Evolutionary conservation across 148 eudicot genomes (phyloP), one percentile per base, ranked within the genome.

Genomic region (Nepenthes mirabilis): DNA sequence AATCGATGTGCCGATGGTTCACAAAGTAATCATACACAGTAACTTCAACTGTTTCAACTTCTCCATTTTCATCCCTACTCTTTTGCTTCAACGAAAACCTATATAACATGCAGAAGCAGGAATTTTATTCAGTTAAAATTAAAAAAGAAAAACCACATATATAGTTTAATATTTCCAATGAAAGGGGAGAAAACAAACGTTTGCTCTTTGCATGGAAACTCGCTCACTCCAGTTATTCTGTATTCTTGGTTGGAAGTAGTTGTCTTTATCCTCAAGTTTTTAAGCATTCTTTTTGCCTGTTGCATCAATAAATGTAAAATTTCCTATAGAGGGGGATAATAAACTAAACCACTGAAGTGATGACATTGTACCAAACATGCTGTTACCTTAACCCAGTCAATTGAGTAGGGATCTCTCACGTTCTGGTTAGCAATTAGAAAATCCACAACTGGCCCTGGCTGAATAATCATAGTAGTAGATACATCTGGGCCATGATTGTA

Each of bases 11-110:
- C 47, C 96, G 91, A 47, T 73, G 34, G 32, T 86, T 86, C 1
- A 85, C 90, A 66, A 86, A 93, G 62, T 93, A 93, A 51, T 93
- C 95, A 70, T 83, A 83, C 2, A 93, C 91, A 11, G 98, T 86
- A 11, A 86, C 70, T 77, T 93, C 98, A 8, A 51, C 9, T 0
- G 71, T 67, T 36, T 79, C 82, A 33, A 34, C 62, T 63, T 85
- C 94, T 50, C 80, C 90, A 72, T 78, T 74, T 14, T 70, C 83
- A 52, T 80, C 77, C 14, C 73, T 75, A 33, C 62, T 66, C 52
- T 73, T 80, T 66, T 81, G 87, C 83, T 86, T 93, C 73, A 86
- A 23, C 0, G 82, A 37, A 73, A 93, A 93, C 64, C 98, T 93
- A 67, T 34, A 71, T 6, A 6, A 49, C 11, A n/a, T 12, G 11